Percentiles rank a stretch among this genome's conserved stretches.
phyloP scores from a whole-genome alignment of 768 basidiomycete species.

The Trichaptum fuscoviolaceum region DNA sequence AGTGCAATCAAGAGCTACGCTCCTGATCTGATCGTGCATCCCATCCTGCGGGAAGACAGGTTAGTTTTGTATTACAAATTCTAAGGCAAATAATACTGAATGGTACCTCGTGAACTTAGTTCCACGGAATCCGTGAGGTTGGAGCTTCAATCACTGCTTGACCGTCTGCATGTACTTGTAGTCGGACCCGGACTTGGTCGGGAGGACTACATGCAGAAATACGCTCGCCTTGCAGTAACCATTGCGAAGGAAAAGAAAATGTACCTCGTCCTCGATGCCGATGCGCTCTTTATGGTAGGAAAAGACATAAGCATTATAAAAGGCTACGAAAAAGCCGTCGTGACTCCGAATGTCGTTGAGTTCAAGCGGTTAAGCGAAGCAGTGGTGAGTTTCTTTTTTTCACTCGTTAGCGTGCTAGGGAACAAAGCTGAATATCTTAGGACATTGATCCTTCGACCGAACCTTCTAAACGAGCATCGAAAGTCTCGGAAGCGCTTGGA shows the following conservation, averaged over 20 bases:
- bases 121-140: slow-evolving; percentile 41
- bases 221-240: slow-evolving; percentile 67
- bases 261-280: slow-evolving; percentile 93
- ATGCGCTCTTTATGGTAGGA: slow-evolving; percentile 81
- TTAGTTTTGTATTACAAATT: slow-evolving; percentile 30
- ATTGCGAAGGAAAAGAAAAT: slow-evolving; percentile 72
- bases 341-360: slow-evolving; percentile 94
- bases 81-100: slow-evolving; percentile 1
- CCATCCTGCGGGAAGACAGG: slow-evolving; percentile 70
- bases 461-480: slow-evolving; percentile 51
- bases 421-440: slow-evolving; percentile 14
- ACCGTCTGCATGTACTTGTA: slow-evolving; percentile 86
- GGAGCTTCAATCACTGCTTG: slow-evolving; percentile 62
- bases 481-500: slow-evolving; percentile 70
- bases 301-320: slow-evolving; percentile 66
- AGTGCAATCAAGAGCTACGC: slow-evolving; percentile 95
- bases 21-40: slow-evolving; percentile 96
- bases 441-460: slow-evolving; percentile 51
- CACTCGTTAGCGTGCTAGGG: background rate
- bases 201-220: slow-evolving; percentile 83
- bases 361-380: slow-evolving; percentile 80
- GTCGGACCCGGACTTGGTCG: slow-evolving; percentile 94
- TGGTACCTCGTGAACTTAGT: slow-evolving; percentile 26
- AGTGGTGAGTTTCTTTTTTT: slow-evolving; percentile 39
- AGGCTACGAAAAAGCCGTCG: slow-evolving; percentile 81